Evolutionary conservation across 106 monocot genomes (phyloP).

Genomic region (Vanilla planifolia): DNA sequence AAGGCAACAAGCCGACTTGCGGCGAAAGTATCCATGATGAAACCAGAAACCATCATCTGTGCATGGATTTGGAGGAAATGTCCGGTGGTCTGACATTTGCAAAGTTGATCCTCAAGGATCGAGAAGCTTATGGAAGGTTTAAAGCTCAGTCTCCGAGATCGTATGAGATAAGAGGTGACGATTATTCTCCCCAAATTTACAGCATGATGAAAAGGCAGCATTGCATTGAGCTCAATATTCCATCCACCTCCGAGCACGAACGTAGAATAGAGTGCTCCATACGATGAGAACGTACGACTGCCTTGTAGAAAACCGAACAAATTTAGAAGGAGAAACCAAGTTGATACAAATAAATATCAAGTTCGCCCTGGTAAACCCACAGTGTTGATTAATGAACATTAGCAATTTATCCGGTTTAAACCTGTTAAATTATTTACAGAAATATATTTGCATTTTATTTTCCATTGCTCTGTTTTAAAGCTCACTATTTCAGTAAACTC

Average conservation of each 20-base stretch:
- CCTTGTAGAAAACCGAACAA: too few relatives aligned
- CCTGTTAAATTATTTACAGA: too few relatives aligned
- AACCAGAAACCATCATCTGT: conserved; percentile 45
- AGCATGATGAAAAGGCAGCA: conserved; percentile 2
- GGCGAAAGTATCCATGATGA: conserved; percentile 68
- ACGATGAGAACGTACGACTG: too few relatives aligned
- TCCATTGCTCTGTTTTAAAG: too few relatives aligned
- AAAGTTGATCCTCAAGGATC: conserved; percentile 51
- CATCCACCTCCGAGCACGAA: not conserved
- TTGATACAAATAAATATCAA: too few relatives aligned
- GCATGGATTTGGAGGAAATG: conserved; percentile 65
- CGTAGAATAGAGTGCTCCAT: too few relatives aligned
- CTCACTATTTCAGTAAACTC: too few relatives aligned
- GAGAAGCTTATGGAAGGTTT: conserved; percentile 36
- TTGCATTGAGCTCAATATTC: not conserved
- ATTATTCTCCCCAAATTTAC: not conserved
- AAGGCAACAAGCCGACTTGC: conserved; percentile 71
- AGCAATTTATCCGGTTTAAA: too few relatives aligned
- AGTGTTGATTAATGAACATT: too few relatives aligned
- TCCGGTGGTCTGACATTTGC: conserved; percentile 24
- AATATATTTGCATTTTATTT: too few relatives aligned
- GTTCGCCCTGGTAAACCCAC: too few relatives aligned
- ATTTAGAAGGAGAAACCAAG: too few relatives aligned
- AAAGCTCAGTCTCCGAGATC: conserved; percentile 8
- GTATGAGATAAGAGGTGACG: not conserved